These are phyloP conservation scores for Allomyces arbusculus DNA, from an alignment of 192 early-diverging fungal genomes.

Conservation along the genomic window DNA sequence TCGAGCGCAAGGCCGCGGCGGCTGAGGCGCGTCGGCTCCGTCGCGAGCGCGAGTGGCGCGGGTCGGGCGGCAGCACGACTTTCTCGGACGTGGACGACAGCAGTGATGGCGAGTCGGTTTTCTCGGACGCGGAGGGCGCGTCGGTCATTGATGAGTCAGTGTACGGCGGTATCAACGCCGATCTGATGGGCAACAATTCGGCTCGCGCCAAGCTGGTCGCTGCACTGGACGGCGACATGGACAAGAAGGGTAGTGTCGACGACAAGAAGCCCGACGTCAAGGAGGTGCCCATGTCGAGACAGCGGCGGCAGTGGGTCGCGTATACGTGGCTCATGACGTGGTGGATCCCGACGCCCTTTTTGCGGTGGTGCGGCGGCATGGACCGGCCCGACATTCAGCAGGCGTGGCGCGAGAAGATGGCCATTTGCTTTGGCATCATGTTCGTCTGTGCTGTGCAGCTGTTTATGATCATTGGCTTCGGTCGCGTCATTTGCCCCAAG, in stretches of 20 bases:
- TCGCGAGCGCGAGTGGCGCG: no score
- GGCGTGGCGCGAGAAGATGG: constrained; percentile 88
- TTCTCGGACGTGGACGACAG: constrained; percentile 19
- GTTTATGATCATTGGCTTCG: constrained; percentile 78
- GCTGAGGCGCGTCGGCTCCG: no score
- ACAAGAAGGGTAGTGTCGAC: no score
- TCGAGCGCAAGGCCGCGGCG: not conserved
- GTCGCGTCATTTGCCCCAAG: constrained; percentile 62
- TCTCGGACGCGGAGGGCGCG: no score
- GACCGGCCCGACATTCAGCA: constrained; percentile 73
- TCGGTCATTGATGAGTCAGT: no score
- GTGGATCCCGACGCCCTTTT: constrained; percentile 46
- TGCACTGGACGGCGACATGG: no score
- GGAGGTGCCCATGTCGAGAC: not conserved
- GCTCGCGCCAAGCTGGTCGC: no score
- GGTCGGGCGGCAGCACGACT: not conserved
- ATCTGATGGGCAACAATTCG: no score
- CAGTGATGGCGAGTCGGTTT: constrained; percentile 24
- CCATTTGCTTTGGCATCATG: constrained; percentile 64
- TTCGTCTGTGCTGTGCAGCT: constrained; percentile 53
- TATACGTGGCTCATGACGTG: constrained; percentile 33
- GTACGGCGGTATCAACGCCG: no score
- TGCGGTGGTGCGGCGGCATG: constrained; percentile 44
- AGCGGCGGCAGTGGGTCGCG: not conserved
- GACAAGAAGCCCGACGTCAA: no score